Base-by-base conservation (phyloP, 2,329 filamentous ascomycete species). In the Cephalotrichum gorgonifer region DNA sequence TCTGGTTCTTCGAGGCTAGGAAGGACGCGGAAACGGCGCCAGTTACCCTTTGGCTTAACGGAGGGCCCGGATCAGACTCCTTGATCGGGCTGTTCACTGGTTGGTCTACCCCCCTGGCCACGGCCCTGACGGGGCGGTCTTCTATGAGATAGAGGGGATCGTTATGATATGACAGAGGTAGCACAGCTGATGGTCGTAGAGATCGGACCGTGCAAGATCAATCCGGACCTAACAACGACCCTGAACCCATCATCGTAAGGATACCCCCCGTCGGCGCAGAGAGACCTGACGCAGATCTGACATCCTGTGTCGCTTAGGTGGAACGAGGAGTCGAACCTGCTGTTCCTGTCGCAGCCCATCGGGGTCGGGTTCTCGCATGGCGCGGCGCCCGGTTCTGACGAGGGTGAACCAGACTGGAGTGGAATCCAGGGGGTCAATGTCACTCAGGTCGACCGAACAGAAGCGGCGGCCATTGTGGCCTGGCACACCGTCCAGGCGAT, bases 11-110 rank as follows among this genome's bases (percentile, higher is more conserved):
- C 31, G 58, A 59, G 44, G 55, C 58, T 3, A 51, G 59, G 28
- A 55, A 58, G 17, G 54, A 56, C 4, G 54, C 58, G 2, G 47
- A 56, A 31, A 57, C 55, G 48, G 60, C 58, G 5, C 59, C 54
- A 38, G 57, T 78, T 51, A 74, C 71, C 4, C 72, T 79, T 55
- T 79, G 73, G 73, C 62, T 81, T 47, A 81, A 79, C 58, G 78
- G 78, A 26, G 78, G 78, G 2, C 78, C 78, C 3, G 78, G 78
- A 12, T 68, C 67, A 39, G 56, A 55, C 12, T 57, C 56, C 12
- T 49, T 58, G 53, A 53, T 54, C 39, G 56, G 55, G 1, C 41
- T 58, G 2, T 52, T 56, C 6, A 43, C 30, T 17, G 39, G 47
- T 49, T 33, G 11, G n/a, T n/a, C n/a, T n/a, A n/a, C n/a, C n/a